phyloP scores from a whole-genome alignment of 176 grass and related monocot species.

The Rhynchospora tenuis region DNA sequence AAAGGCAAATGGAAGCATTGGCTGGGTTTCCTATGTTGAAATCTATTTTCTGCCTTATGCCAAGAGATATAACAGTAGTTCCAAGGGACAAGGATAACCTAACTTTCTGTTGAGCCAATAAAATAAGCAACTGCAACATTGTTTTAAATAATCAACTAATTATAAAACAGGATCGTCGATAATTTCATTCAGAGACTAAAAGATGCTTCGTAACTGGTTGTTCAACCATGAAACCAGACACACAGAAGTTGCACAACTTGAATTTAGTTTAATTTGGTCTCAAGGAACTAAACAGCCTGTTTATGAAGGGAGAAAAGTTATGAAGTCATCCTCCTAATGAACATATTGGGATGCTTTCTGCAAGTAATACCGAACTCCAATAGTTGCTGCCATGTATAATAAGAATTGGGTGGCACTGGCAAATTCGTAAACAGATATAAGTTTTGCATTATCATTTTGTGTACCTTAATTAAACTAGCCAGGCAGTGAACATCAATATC shows the following conservation, averaged over 20 bases:
- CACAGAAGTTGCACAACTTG: neutral
- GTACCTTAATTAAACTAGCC: conserved; percentile 91
- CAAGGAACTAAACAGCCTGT: neutral
- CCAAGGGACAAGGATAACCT: neutral
- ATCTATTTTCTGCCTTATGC: neutral
- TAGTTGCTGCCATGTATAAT: neutral
- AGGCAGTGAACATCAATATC: conserved; percentile 92
- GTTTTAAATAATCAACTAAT: neutral
- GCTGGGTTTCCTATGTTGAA: neutral
- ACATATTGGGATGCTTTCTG: neutral
- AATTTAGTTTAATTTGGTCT: neutral
- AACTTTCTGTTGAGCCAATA: neutral
- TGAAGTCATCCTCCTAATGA: neutral
- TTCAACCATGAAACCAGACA: neutral
- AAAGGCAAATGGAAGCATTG: neutral
- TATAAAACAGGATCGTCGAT: neutral
- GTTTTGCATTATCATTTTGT: neutral
- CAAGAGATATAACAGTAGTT: neutral
- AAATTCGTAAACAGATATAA: neutral
- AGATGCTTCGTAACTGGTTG: neutral
- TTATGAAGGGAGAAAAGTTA: neutral
- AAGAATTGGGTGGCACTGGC: neutral
- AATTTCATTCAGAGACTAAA: neutral
- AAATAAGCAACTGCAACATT: neutral
- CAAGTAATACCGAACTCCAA: neutral